Conservation (phyloP, 495 filamentous ascomycete species). For the Neurospora sp. region DNA sequence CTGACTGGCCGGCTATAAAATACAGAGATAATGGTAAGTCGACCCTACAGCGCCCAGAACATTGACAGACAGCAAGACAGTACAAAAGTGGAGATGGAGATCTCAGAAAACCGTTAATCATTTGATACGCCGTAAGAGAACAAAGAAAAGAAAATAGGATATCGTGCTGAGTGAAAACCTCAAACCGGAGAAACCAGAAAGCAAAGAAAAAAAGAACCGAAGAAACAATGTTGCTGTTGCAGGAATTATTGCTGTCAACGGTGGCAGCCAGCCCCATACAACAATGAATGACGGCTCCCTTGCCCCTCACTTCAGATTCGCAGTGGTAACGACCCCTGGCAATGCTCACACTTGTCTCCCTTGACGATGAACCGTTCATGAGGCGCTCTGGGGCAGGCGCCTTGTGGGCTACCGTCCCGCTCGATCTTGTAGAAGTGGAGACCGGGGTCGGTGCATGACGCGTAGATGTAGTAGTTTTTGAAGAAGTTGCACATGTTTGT, state of each 20-base stretch:
- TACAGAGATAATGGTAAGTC: not conserved
- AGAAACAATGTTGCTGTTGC: not conserved
- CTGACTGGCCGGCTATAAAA: not conserved
- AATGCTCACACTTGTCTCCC: not conserved
- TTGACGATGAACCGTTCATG: conserved; percentile 63
- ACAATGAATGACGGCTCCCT: conserved; percentile 4
- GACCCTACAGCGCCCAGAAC: not conserved
- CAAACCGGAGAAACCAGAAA: not conserved
- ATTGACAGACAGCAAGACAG: not conserved
- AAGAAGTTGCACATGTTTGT: conserved; percentile 66
- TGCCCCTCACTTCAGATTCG: not conserved
- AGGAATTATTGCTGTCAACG: not conserved
- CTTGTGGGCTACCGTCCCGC: conserved; percentile 52
- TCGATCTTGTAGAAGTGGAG: conserved; percentile 59
- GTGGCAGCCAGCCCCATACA: not conserved
- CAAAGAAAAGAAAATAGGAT: not conserved
- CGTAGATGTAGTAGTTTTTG: conserved; percentile 71
- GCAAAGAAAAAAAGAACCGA: too few species aligned
- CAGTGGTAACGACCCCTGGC: not conserved
- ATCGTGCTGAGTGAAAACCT: not conserved
- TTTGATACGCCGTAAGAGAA: not conserved
- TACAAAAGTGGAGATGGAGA: not conserved
- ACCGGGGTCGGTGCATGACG: conserved; percentile 53
- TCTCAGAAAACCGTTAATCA: not conserved
- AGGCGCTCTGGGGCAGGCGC: conserved; percentile 53